Evolutionary conservation across 345 rosid species (phyloP).

Genomic region (Lumnitzera littorea): DNA sequence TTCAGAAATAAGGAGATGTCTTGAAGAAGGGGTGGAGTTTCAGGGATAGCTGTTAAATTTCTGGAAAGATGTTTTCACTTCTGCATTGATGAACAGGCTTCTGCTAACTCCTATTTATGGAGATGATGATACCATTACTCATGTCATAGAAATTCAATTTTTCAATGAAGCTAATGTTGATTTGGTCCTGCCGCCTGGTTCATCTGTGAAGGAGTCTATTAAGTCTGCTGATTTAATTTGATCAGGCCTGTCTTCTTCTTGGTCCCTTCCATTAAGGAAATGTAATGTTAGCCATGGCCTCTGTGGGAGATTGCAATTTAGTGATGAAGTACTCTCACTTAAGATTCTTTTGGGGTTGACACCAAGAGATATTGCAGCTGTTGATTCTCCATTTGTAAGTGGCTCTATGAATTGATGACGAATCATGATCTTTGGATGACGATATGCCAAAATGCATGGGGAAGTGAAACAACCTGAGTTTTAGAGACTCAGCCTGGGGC

Average conservation of each 20-base stretch:
- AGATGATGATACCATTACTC: slow-evolving; percentile 67
- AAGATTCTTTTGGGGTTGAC: slow-evolving; percentile 68
- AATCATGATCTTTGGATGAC: slow-evolving; percentile 82
- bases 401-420: slow-evolving; percentile 57
- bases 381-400: slow-evolving; percentile 64
- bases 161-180: slow-evolving; percentile 76
- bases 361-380: slow-evolving; percentile 79
- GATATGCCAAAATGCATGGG: slow-evolving; percentile 94
- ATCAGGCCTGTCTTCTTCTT: slow-evolving; percentile 32
- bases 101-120: slow-evolving; percentile 79
- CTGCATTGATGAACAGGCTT: slow-evolving; percentile 69
- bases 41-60: slow-evolving; percentile 85
- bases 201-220: slow-evolving; percentile 44
- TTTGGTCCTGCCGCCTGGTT: slow-evolving; percentile 60
- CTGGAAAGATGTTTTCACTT: slow-evolving; percentile 78
- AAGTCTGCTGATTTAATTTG: slow-evolving; percentile 34
- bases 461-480: slow-evolving; percentile 62
- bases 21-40: slow-evolving; percentile 74
- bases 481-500: slow-evolving; percentile 78
- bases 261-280: slow-evolving; percentile 29
- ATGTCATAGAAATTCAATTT: slow-evolving; percentile 81
- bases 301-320: slow-evolving; percentile 62
- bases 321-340: slow-evolving; percentile 70
- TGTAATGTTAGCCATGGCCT: slow-evolving; percentile 52
- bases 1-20: slow-evolving; percentile 74